phyloP scores from a whole-genome alignment of 805 yeast genomes.

The Myxozyma geophila region DNA sequence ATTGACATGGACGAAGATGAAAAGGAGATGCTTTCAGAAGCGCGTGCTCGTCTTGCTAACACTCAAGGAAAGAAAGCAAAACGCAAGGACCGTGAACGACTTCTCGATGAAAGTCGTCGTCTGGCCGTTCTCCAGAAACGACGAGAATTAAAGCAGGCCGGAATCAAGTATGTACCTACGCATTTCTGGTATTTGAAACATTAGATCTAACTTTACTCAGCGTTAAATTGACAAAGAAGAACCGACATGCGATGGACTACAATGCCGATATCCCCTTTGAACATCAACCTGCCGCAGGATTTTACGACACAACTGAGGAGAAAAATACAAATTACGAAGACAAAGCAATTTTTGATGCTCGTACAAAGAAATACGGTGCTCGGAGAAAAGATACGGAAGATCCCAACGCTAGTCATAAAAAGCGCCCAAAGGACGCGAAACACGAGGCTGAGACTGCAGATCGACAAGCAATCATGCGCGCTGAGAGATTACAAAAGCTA shows the following conservation, averaged over 20 bases:
- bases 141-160: constrained; percentile 80
- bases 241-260: constrained; percentile 73
- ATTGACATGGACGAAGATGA: constrained; percentile 85
- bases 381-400: constrained; percentile 36
- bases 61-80: constrained; percentile 95
- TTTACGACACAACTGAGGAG: constrained; percentile 72
- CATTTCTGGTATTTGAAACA: constrained; percentile 48
- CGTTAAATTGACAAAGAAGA: constrained; percentile 49
- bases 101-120: constrained; percentile 76
- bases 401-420: constrained; percentile 36
- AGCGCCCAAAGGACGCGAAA: constrained; percentile 19
- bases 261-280: constrained; percentile 84
- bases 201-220: constrained; percentile 40
- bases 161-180: constrained; percentile 44
- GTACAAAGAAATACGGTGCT: constrained; percentile 32
- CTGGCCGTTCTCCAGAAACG: constrained; percentile 78
- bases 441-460: constrained; percentile 38
- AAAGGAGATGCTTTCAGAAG: constrained; percentile 91
- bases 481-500: constrained; percentile 42
- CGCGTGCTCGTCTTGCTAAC: constrained; percentile 85
- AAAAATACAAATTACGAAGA: constrained; percentile 48
- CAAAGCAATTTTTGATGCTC: constrained; percentile 50
- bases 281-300: constrained; percentile 66
- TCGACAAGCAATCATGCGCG: constrained; percentile 38
- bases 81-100: constrained; percentile 81